A percentile compares a stretch with the other conserved stretches of the same genome.
Conservation (phyloP, 2,329 filamentous ascomycete genomes). For the Fusarium sororula region DNA sequence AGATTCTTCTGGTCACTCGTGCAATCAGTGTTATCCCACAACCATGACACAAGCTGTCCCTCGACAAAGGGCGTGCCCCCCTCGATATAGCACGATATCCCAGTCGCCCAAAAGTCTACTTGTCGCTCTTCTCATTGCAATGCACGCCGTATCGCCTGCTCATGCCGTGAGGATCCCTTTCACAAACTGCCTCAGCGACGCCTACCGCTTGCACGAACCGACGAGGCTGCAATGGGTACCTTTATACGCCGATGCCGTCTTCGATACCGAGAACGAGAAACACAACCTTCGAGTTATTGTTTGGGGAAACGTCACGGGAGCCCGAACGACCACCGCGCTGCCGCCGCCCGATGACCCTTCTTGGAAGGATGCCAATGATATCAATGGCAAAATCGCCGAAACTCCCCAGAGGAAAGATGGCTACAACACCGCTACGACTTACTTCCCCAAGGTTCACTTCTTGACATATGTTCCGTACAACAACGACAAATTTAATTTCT, state of each 20-base stretch:
- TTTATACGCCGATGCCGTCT: constrained; percentile 75
- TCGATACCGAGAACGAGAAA: constrained; percentile 67
- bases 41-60: constrained; percentile 29
- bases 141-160: constrained; percentile 53
- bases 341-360: constrained; percentile 66
- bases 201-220: constrained; percentile 65
- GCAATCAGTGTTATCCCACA: constrained; percentile 9
- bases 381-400: constrained; percentile 80
- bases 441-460: constrained; percentile 76
- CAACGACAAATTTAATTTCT: constrained; percentile 67
- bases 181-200: constrained; percentile 80
- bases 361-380: constrained; percentile 70
- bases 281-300: constrained; percentile 80
- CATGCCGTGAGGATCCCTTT: constrained; percentile 77
- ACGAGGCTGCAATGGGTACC: constrained; percentile 82
- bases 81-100: constrained; percentile 28
- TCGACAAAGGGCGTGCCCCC: constrained; percentile 20
- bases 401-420: constrained; percentile 55
- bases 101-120: constrained; percentile 43
- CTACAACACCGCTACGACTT: constrained; percentile 73
- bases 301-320: constrained; percentile 91
- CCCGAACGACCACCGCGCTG: constrained; percentile 63
- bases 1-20: constrained; percentile 12
- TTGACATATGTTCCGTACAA: constrained; percentile 79
- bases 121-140: constrained; percentile 50